Evolutionary conservation across 192 early-diverging fungal species (phyloP), one percentile per base, ranked within the genome.

Genomic region (Diversispora eburnea): DNA sequence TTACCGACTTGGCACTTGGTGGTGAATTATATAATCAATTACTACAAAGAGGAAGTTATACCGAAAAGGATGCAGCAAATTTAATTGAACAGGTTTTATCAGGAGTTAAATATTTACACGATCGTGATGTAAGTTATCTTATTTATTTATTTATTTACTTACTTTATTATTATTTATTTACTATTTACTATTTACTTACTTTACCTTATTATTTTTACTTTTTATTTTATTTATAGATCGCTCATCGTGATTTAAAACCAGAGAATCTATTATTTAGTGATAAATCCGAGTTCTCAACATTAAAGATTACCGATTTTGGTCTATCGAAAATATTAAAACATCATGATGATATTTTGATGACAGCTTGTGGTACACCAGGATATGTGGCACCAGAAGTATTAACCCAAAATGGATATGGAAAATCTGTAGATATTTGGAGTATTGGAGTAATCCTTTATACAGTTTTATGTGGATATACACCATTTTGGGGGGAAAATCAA

Each of bases 391-490:
- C 91, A 6, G 95, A 99, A 82, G 90, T 99, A 8, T 76, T 97
- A 42, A 73, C 87, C 64, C 90, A 94, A 71, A 84, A 87, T 69
- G 94, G 94, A 9, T 90, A 98, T 79, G 94, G 94, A 17, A 95
- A 94, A 80, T 84, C 92, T 4, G 95, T 95, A 17, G 97, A 99
- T 85, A 84, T 99, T 70, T 99, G 95, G 95, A 92, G 91, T 19
- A 82, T 98, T 58, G 97, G 97, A 65, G 90, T 97, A 13, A 91
- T 98, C 67, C 85, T 94, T 33, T 97, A 93, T 77, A 92, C 94
- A 49, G 80, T 95, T 43, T 81, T 94, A 25, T 91, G 89, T 65
- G 92, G 91, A 42, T 90, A 94, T 79, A 77, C 88, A 9, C 92
- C 92, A 9, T 94, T 90, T 77, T 88, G 81, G 74, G 85, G 79